Conservation (phyloP, 352 stramenopile genomes). For the Pythium oligandrum region DNA sequence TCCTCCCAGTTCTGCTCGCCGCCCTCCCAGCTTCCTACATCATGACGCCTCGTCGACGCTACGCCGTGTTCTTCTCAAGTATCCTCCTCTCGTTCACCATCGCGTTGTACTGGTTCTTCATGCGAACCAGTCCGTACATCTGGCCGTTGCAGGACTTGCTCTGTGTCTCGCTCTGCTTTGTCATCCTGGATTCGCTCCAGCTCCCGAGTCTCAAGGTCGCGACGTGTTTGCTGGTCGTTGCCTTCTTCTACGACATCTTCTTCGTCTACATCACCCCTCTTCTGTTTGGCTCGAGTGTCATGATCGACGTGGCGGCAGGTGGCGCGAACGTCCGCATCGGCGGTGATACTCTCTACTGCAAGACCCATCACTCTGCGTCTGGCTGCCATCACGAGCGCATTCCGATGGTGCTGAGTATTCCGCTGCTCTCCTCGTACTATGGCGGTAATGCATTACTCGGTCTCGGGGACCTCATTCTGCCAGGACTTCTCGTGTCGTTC, state of each 20-base stretch:
- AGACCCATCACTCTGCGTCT: constrained; percentile 4
- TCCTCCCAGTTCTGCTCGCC: constrained; percentile 27
- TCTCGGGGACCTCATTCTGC: constrained; percentile 92
- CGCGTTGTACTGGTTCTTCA: constrained; percentile 50
- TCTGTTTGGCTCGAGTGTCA: constrained; percentile 81
- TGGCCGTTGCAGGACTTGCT: constrained; percentile 90
- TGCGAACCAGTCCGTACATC: constrained; percentile 46
- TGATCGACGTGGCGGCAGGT: constrained; percentile 89
- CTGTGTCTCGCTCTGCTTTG: constrained; percentile 83
- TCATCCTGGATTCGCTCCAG: constrained; percentile 86
- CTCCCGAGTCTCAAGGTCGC: constrained; percentile 73
- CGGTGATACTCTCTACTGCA: too few relatives aligned
- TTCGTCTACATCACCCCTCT: constrained; percentile 91
- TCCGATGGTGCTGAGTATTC: constrained; percentile 78
- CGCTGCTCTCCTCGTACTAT: constrained; percentile 86
- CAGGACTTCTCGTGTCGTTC: constrained; percentile 90
- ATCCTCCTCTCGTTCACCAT: constrained; percentile 17
- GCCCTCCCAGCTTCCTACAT: constrained; percentile 3
- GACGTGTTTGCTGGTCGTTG: constrained; percentile 72
- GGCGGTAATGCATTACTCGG: constrained; percentile 89
- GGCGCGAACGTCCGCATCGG: constrained; percentile 21
- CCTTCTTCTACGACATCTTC: constrained; percentile 93
- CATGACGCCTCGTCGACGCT: background rate
- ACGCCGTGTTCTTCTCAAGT: constrained; percentile 8
- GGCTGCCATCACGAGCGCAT: constrained; percentile 21